These are phyloP conservation scores for Cynanchum wilfordii DNA, from an alignment of 257 asterid species.

Conservation along the genomic window DNA sequence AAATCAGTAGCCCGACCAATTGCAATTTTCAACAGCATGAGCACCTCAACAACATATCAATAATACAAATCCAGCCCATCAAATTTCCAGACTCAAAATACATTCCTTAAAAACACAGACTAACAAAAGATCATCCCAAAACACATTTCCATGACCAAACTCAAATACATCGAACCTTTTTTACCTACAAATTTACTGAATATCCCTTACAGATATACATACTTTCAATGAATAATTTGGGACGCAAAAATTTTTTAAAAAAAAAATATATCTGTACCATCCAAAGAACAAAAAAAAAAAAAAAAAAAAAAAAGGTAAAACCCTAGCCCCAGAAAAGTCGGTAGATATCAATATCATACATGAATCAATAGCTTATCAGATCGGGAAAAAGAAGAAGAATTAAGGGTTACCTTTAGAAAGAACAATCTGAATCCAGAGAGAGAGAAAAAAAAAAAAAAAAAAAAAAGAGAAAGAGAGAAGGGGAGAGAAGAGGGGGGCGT, in stretches of 20 bases:
- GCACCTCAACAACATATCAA: constrained; percentile 19
- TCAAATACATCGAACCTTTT: constrained; percentile 10
- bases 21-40: constrained; percentile 15
- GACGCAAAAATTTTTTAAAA: not conserved
- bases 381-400: not conserved
- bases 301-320: constrained; percentile 1
- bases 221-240: constrained; percentile 8
- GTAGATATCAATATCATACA: not conserved
- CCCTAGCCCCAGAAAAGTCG: constrained; percentile 2
- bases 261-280: constrained; percentile 9
- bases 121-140: constrained; percentile 1
- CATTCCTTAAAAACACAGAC: constrained; percentile 2
- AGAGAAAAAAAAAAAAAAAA: not conserved
- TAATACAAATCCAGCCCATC: constrained; percentile 7
- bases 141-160: not conserved
- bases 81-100: not conserved
- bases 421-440: constrained; percentile 3
- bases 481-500: not conserved
- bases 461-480: not conserved
- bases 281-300: not conserved
- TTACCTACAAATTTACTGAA: constrained; percentile 3
- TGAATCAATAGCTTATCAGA: constrained; percentile 7
- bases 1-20: constrained; percentile 20
- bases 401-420: constrained; percentile 12
- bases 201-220: constrained; percentile 15